Evolutionary conservation across 2,329 filamentous ascomycete species (phyloP).

Genomic region (Capronia coronata): DNA sequence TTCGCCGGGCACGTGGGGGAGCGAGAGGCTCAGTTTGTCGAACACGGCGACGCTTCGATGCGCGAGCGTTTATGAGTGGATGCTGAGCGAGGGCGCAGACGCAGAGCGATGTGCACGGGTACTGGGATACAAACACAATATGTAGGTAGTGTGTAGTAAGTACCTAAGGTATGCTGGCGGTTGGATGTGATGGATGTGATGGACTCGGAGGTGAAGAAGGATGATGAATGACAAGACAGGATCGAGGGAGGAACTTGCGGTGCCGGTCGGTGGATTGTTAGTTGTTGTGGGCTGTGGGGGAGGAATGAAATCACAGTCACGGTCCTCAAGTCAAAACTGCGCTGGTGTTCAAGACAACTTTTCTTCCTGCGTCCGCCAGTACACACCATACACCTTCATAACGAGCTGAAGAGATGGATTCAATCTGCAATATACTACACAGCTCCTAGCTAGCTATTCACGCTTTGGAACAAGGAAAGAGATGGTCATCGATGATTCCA

Average conservation of each 20-base stretch:
- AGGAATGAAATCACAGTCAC: not conserved
- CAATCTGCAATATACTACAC: too few species aligned
- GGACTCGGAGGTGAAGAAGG: too few species aligned
- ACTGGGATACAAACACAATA: not conserved
- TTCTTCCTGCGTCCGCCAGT: too few species aligned
- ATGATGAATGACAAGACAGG: too few species aligned
- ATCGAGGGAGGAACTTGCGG: too few species aligned
- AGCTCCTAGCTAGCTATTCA: too few species aligned
- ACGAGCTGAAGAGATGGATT: too few species aligned
- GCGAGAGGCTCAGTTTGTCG: slow-evolving; percentile 23
- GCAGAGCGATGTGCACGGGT: not conserved
- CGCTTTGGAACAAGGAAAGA: too few species aligned
- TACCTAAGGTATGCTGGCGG: not conserved
- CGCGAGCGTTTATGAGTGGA: slow-evolving; percentile 10
- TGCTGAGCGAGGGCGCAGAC: not conserved
- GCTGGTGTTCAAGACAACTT: too few species aligned
- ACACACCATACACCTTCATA: too few species aligned
- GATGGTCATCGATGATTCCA: not conserved
- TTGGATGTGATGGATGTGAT: not conserved
- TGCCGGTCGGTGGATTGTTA: too few species aligned
- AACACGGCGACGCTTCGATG: slow-evolving; percentile 18
- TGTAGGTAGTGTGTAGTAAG: not conserved
- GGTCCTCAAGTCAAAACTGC: too few species aligned
- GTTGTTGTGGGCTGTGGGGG: not conserved
- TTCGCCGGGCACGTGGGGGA: slow-evolving; percentile 22